Base-by-base conservation (phyloP, 2,329 filamentous ascomycete species). In the Exophiala bonariae region DNA sequence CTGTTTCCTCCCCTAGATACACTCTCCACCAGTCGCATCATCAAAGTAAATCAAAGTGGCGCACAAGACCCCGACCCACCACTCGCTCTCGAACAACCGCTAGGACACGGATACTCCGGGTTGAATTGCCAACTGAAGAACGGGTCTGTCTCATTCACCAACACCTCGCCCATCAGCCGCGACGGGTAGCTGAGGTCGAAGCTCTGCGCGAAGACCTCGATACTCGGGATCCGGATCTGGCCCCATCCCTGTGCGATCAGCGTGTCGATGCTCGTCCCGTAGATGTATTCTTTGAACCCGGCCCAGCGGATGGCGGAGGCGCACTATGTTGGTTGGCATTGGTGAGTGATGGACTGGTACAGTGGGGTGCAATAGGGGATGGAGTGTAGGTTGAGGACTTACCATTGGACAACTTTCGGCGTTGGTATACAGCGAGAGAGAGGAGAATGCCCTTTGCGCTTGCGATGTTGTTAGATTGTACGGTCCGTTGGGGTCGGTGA, bases 121-220 rank as follows among this genome's bases (percentile, higher is more conserved):
- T 77, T 64, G 61, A 67, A 79, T 64, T 81, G 78, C 78, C 78
- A 82, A 26, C 59, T 50, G 61, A 81, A 81, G 50, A 69, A 75
- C 8, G 65, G 62, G 61, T 80, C 74, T 35, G 77, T 81, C 66
- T 81, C 78, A 44, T 76, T 75, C 1, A 65, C 61, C 52, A 81
- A 55, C 2, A 81, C 64, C 9, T 63, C 67, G 0, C 66, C 70
- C 9, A 80, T 57, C 42, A 80, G 55, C 11, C 62, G 61, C 3
- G 72, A 70, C 38, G 57, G 46, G 2, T 45, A 55, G 4, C 63
- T 54, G 32, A 78, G 47, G 49, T 66, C 66, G 11, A 59, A 62
- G 2, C 68, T 71, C 55, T 71, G 65, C 32, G 61, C 63, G 49
- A 81, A 77, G 3, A 81, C 59, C 32, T 79, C 72, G 11, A 61